Percentiles rank a stretch among this genome's conserved stretches.
Conservation (phyloP, 139 green algal genomes). For the Chlorella sp. region DNA sequence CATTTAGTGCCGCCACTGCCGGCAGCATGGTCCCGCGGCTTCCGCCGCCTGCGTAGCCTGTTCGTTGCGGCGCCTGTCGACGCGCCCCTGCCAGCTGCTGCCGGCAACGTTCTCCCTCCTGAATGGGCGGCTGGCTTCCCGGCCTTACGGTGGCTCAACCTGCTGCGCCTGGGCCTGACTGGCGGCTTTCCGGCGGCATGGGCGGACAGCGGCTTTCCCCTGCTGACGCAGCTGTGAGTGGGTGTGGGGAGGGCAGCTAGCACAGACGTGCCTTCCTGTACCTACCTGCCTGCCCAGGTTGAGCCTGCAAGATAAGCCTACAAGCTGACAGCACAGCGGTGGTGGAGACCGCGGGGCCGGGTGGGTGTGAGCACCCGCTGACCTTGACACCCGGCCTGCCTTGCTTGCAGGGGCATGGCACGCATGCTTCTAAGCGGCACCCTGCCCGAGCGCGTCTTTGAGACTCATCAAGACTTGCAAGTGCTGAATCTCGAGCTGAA, state of each 20-base stretch:
- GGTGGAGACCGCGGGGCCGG: too few relatives aligned
- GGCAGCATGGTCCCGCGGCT: not conserved
- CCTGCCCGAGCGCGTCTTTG: too few relatives aligned
- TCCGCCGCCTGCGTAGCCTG: not conserved
- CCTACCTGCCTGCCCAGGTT: too few relatives aligned
- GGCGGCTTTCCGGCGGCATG: not conserved
- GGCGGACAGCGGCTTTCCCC: not conserved
- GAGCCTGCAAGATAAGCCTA: too few relatives aligned
- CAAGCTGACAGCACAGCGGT: not conserved
- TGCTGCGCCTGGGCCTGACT: too few relatives aligned
- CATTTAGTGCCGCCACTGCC: not conserved
- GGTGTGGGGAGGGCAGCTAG: not conserved
- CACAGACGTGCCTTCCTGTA: too few relatives aligned
- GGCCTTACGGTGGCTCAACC: too few relatives aligned
- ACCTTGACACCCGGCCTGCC: not conserved
- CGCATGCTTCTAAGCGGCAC: too few relatives aligned
- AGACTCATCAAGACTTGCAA: not conserved
- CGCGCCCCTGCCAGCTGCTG: not conserved
- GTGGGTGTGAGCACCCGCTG: too few relatives aligned
- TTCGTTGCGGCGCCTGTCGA: not conserved
- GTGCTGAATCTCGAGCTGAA: not conserved
- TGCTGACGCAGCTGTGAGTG: not conserved
- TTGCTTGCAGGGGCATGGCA: not conserved
- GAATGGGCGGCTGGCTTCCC: too few relatives aligned
- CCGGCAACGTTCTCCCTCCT: too few relatives aligned